Conservation (phyloP, 768 basidiomycete species). For the Rhodotorula taiwanensis region DNA sequence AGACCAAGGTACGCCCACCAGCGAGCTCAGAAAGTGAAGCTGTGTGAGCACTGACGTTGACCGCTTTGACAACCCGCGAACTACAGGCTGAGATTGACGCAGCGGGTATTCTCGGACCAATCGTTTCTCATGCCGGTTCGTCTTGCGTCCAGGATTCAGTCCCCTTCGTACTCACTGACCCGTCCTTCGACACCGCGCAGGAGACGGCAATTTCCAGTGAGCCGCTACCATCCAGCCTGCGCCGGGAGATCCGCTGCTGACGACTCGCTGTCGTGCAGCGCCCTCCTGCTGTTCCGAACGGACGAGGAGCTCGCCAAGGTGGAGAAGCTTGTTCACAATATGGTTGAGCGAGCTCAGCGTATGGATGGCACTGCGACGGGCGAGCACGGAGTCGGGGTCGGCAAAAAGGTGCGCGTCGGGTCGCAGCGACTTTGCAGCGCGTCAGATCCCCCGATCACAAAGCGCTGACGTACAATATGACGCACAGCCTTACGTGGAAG, state of each 20-base stretch:
- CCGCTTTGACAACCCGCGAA: no score
- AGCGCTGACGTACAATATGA: not conserved
- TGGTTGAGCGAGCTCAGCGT: constrained; percentile 47
- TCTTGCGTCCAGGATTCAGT: not conserved
- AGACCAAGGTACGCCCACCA: constrained; percentile 50
- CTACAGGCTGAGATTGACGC: constrained; percentile 25
- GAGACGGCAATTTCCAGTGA: constrained; percentile 20
- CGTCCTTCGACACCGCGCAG: not conserved
- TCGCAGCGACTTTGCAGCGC: not conserved
- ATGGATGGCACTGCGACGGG: constrained; percentile 50
- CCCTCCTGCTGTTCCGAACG: constrained; percentile 44
- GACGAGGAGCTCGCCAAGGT: constrained; percentile 38
- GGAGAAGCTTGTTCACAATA: constrained; percentile 37
- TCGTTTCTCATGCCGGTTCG: constrained; percentile 51
- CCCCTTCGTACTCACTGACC: not conserved
- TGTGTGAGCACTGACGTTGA: no score
- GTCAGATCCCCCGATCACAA: no score
- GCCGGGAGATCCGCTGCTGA: no score
- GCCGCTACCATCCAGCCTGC: not conserved
- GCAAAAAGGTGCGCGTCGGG: constrained; percentile 13
- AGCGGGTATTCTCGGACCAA: constrained; percentile 22
- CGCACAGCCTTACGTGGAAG: constrained; percentile 57
- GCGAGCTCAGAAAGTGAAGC: no score
- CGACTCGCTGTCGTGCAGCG: constrained; percentile 41
- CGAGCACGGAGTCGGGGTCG: constrained; percentile 37